These are phyloP conservation scores for Trifolium subterraneum DNA, from an alignment of 306 rosid species.

Conservation along the genomic window DNA sequence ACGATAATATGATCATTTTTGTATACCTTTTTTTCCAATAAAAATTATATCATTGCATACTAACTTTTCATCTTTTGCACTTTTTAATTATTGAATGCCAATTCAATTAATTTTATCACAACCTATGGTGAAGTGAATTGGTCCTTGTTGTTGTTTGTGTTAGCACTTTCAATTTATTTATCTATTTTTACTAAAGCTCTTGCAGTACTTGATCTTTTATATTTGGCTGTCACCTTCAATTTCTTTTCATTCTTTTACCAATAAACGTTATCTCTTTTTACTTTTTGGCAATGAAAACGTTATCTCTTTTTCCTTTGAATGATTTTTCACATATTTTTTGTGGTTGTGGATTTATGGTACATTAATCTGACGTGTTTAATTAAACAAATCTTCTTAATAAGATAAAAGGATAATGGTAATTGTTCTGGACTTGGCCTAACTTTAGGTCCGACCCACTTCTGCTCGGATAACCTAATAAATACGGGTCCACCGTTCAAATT, in stretches of 20 bases:
- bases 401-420: not conserved
- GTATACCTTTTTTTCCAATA: too few relatives aligned
- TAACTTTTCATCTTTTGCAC: conserved; percentile 9
- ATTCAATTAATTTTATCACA: conserved; percentile 24
- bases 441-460: too few relatives aligned
- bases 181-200: not conserved
- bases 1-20: too few relatives aligned
- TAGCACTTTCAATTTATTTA: not conserved
- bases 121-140: conserved; percentile 7
- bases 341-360: conserved; percentile 18
- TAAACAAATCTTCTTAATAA: conserved; percentile 24
- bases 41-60: not conserved
- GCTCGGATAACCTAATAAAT: too few relatives aligned
- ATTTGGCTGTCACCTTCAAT: conserved; percentile 14
- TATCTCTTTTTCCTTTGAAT: not conserved
- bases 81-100: conserved; percentile 33
- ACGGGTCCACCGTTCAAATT: too few relatives aligned
- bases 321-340: not conserved
- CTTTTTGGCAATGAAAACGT: too few relatives aligned
- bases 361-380: conserved; percentile 30
- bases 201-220: too few relatives aligned
- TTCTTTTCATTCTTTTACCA: conserved; percentile 2
- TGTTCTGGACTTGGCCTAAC: too few relatives aligned
- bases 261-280: not conserved
- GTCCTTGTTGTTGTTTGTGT: conserved; percentile 8